Base-by-base conservation (phyloP, 208 protist genomes). In the Leptomonas pyrrhocoris region DNA sequence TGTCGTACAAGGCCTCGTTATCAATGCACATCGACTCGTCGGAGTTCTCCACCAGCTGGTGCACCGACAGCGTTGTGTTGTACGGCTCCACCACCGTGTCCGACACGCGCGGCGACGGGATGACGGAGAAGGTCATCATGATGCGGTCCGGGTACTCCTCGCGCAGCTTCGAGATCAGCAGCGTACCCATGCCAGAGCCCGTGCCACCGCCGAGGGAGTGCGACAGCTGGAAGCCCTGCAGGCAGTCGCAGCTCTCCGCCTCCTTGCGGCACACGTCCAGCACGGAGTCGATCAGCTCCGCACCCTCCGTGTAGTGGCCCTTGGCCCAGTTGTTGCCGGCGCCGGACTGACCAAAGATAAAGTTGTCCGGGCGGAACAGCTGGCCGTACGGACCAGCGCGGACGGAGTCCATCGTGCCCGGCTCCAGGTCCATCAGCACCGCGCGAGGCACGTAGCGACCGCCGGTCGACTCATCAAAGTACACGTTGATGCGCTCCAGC, bases 121-220 rank as follows among this genome's bases (percentile, higher is more conserved):
- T 95, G 42, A 99, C 96, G 50, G 97, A 99, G 93, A 98, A 99
- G 53, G 98, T 99, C 71, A 87, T 88, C 86, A 99, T 98, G 71
- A 99, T 99, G 71, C 98, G 94, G 84, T 99, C 98, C 60, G 93
- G 97, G 96, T 98, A 99, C 98, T 86, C 99, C 45, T 50, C 45
- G 45, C 45, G 89, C 42, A 99, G 97, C 86, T 99, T 99, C 27
- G 86, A 91, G 61, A 99, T 96, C n/a, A 99, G 87, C 25, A 99
- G 89, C 12, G 98, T 99, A 67, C 98, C 98, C 82, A 99, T 95
- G 74, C 86, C 84, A 53, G 86, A 93, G 77, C 98, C 98, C 54
- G 98, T 99, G 71, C 98, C 98, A 84, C 98, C 98, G 71, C 98
- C 98, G 36, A 99, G 90, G 36, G 98, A 99, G 96, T 99, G 98